Percentiles rank a stretch among this genome's conserved stretches.
phyloP scores from a whole-genome alignment of 1,284 basidiomycete species.

The Cystobasidium pallidum region DNA sequence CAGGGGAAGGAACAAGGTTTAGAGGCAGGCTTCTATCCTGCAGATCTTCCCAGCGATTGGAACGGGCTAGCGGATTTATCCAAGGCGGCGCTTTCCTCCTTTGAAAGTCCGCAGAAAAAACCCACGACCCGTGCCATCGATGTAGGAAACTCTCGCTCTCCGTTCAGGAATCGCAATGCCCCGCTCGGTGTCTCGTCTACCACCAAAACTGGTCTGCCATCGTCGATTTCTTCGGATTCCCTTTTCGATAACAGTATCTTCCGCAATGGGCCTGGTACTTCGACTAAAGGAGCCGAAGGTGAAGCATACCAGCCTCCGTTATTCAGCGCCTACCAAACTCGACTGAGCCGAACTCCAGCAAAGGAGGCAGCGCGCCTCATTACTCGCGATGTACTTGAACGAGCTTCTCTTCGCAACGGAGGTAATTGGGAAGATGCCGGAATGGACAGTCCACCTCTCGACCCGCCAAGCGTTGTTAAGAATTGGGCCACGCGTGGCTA shows the following conservation, averaged over 20 bases:
- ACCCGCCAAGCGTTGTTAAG: constrained; percentile 46
- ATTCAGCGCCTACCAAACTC: constrained; percentile 28
- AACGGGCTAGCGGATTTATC: constrained; percentile 52
- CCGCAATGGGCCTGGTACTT: constrained; percentile 1
- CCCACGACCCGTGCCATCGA: not conserved
- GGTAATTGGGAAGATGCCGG: constrained; percentile 22
- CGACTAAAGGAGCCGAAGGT: not conserved
- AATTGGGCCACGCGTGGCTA: constrained; percentile 46
- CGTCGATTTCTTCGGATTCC: constrained; percentile 25
- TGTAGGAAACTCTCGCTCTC: not conserved
- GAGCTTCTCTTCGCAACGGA: constrained; percentile 30
- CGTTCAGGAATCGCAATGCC: not conserved
- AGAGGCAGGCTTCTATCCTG: constrained; percentile 8
- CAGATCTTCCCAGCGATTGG: constrained; percentile 49
- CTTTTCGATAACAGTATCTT: constrained; percentile 29
- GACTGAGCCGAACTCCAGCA: constrained; percentile 41
- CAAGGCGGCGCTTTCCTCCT: constrained; percentile 41
- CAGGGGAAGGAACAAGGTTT: not conserved
- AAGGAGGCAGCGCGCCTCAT: constrained; percentile 44
- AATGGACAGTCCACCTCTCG: constrained; percentile 40
- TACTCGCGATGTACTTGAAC: constrained; percentile 42
- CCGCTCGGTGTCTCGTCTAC: not conserved
- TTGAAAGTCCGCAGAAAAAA: constrained; percentile 37
- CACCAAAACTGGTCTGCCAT: not conserved
- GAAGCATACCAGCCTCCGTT: constrained; percentile 25